Evolutionary conservation across 208 protist species (phyloP).

Genomic region (Trypanosomatidae sp.): DNA sequence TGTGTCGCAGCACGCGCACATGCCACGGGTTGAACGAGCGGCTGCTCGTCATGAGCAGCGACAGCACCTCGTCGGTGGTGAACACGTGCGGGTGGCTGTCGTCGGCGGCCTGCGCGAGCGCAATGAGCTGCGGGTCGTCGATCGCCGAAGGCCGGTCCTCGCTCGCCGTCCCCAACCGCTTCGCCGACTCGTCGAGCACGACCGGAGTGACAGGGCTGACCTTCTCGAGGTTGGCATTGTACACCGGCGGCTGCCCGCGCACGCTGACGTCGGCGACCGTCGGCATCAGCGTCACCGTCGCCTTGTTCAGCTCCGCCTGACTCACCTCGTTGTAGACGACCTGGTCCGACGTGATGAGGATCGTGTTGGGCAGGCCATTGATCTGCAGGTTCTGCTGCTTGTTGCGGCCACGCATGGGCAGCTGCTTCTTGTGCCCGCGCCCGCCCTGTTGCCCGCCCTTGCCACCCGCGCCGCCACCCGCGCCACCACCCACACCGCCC

Average conservation of each 20-base stretch:
- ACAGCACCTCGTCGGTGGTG: conserved; percentile 70
- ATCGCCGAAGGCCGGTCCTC: conserved; percentile 21
- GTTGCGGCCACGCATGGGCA: conserved; percentile 7
- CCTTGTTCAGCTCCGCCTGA: conserved; percentile 28
- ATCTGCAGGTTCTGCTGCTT: conserved; percentile 20
- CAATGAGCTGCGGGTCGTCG: conserved; percentile 32
- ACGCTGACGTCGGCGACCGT: conserved; percentile 30
- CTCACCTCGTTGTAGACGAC: conserved; percentile 15
- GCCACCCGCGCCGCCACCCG: too few relatives aligned
- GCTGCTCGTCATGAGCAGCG: conserved; percentile 63
- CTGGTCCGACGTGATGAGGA: conserved; percentile 11
- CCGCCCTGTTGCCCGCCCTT: background rate
- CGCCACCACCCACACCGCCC: too few relatives aligned
- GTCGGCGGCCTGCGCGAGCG: conserved; percentile 23
- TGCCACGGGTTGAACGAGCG: conserved; percentile 79
- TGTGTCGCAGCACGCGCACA: conserved; percentile 31
- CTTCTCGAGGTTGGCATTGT: conserved; percentile 44
- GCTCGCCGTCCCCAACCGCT: conserved; percentile 12
- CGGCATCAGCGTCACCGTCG: conserved; percentile 13
- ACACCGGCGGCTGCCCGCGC: conserved; percentile 41
- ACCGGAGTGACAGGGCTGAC: conserved; percentile 21
- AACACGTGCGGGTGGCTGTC: conserved; percentile 38
- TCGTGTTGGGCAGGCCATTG: conserved; percentile 21
- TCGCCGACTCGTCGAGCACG: conserved; percentile 23
- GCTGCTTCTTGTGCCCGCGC: conserved; percentile 4